Evolutionary conservation across 2,329 filamentous ascomycete species (phyloP).

Genomic region (Venturia carpophila): DNA sequence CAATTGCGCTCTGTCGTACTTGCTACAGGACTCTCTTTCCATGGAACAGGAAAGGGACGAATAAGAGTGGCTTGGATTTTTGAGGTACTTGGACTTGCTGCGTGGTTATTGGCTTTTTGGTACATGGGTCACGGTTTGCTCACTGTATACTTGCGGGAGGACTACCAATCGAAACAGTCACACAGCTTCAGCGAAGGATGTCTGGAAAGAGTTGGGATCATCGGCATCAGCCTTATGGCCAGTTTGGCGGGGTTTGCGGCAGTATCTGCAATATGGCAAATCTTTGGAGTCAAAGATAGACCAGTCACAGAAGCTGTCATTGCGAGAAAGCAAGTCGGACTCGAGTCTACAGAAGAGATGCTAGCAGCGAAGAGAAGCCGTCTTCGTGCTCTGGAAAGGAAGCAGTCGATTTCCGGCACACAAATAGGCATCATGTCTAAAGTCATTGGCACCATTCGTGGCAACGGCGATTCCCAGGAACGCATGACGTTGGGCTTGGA

Average conservation of each 20-base stretch:
- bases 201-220: conserved; percentile 64
- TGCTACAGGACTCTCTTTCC: conserved; percentile 54
- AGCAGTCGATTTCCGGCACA: conserved; percentile 41
- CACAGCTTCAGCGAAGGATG: conserved; percentile 48
- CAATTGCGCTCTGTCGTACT: conserved; percentile 61
- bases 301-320: conserved; percentile 68
- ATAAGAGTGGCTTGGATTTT: conserved; percentile 57
- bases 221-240: conserved; percentile 80
- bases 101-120: conserved; percentile 72
- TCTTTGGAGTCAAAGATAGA: conserved; percentile 57
- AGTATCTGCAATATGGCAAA: conserved; percentile 82
- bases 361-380: conserved; percentile 65
- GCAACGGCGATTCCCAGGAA: conserved; percentile 49
- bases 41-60: conserved; percentile 48
- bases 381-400: conserved; percentile 61
- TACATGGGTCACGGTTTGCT: conserved; percentile 60
- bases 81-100: conserved; percentile 53
- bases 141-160: conserved; percentile 42
- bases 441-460: conserved; percentile 62
- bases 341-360: conserved; percentile 75
- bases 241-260: conserved; percentile 82
- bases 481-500: conserved; percentile 58
- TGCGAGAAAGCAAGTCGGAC: conserved; percentile 65
- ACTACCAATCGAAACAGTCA: conserved; percentile 28
- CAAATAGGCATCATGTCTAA: conserved; percentile 61